phyloP scores from a whole-genome alignment of 768 basidiomycete species.

The Lactarius sp. region DNA sequence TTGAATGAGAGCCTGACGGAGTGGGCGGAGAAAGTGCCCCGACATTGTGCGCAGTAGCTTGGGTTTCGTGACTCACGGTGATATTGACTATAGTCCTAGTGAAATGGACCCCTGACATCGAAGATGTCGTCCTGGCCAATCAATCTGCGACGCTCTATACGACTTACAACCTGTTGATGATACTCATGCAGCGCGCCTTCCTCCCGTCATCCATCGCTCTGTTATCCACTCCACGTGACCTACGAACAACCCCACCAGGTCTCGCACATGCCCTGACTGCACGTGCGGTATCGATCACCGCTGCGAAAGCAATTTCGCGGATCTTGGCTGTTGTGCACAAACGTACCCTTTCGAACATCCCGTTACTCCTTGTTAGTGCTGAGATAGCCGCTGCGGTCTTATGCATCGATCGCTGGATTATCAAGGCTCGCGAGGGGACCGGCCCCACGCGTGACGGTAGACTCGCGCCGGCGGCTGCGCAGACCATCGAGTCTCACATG shows the following conservation, averaged over 20 bases:
- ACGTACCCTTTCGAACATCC: conserved; percentile 22
- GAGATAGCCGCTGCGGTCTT: conserved; percentile 22
- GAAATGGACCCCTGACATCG: conserved; percentile 40
- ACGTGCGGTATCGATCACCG: conserved; percentile 18
- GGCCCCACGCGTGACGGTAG: neutral
- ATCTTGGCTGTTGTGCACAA: conserved; percentile 18
- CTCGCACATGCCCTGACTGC: conserved; percentile 15
- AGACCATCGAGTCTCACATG: conserved; percentile 14
- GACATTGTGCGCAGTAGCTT: conserved; percentile 28
- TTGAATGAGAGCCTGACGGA: conserved; percentile 43
- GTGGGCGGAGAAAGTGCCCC: conserved; percentile 32
- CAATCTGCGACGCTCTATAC: conserved; percentile 42
- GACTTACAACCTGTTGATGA: conserved; percentile 57
- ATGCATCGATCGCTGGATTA: conserved; percentile 23
- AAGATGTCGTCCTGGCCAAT: conserved; percentile 37
- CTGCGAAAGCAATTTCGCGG: conserved; percentile 16
- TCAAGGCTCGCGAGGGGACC: conserved; percentile 16
- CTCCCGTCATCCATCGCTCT: conserved; percentile 40
- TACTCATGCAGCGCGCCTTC: conserved; percentile 74
- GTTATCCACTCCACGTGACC: conserved; percentile 11
- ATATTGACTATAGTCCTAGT: conserved; percentile 28
- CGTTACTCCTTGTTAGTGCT: conserved; percentile 18
- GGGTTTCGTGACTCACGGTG: neutral
- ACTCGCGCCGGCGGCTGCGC: neutral
- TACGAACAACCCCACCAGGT: neutral